Base-by-base conservation (phyloP, 768 basidiomycete species). In the Amanita subjunquillea region DNA sequence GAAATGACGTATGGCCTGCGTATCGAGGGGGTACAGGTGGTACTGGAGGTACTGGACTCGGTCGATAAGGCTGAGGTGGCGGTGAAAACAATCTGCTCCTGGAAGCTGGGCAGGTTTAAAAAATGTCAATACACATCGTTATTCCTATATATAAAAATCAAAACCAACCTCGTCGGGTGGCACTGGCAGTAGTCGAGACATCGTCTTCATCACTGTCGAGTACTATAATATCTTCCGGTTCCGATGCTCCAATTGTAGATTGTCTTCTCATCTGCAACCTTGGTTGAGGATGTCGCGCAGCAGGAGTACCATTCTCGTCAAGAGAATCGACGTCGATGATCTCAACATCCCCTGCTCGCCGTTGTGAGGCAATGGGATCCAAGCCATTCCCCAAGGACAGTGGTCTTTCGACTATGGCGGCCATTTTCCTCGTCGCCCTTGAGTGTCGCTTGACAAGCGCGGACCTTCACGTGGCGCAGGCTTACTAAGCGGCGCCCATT, bases 31-130 rank as follows among this genome's bases (percentile, higher is more conserved):
- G 78, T 22, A 78, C 51, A 10, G 68, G 60, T 2, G 85, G 85
- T 0, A 86, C 79, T 1, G 83, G 82, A 0, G 84, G 85, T 3
- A 75, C 64, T 2, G 62, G 55, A 15, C 57, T 59, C 23, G 67
- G 68, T 8, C 61, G 57, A 8, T 37, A 43, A 12, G 67, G 67
- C 30, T 71, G 74, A 6, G 78, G 78, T 12, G 82, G 79, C 25
- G 79, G 79, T 0, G 77, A 71, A 43, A 69, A 65, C 30, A 73
- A 59, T 41, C 62, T 60, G 34, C 48, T 60, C 48, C 55, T 64
- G 36, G 42, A 40, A 23, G 42, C 37, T 37, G 34, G 30, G 41
- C 32, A 49, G 43, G 34, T 8, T 22, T 34, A 51, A 15, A 22
- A n/a, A 25, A 30, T 9, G 40, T 20, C 17, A 37, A 25, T 20